phyloP scores from a whole-genome alignment of 2,329 filamentous ascomycete species.

The Penicillium olsonii region DNA sequence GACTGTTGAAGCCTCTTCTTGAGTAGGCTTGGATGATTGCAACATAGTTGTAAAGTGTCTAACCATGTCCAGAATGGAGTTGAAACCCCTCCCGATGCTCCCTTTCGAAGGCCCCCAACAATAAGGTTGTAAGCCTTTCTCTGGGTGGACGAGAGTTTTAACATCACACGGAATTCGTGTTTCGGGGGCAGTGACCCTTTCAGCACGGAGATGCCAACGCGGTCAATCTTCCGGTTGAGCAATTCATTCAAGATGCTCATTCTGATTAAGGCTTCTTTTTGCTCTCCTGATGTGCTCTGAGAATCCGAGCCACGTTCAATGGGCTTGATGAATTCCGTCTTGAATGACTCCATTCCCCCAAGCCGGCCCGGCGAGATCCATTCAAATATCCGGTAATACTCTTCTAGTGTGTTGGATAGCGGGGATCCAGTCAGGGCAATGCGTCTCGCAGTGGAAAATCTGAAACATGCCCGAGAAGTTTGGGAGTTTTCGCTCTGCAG shows the following conservation, averaged over 20 bases:
- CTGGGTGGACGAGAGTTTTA: slow-evolving; percentile 70
- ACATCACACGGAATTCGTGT: slow-evolving; percentile 75
- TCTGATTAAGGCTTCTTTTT: too few relatives aligned
- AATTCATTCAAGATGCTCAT: slow-evolving; percentile 67
- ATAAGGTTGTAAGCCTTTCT: slow-evolving; percentile 61
- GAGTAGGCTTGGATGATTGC: slow-evolving; percentile 61
- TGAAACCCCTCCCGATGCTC: slow-evolving; percentile 33
- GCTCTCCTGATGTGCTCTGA: slow-evolving; percentile 61
- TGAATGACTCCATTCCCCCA: slow-evolving; percentile 69
- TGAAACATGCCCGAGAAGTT: slow-evolving; percentile 55
- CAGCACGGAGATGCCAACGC: slow-evolving; percentile 69
- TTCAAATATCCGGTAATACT: slow-evolving; percentile 85
- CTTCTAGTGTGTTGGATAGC: slow-evolving; percentile 77
- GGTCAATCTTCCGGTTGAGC: slow-evolving; percentile 75
- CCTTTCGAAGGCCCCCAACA: slow-evolving; percentile 42
- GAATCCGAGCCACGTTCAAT: slow-evolving; percentile 71
- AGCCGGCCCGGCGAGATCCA: slow-evolving; percentile 83
- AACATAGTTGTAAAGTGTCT: slow-evolving; percentile 54
- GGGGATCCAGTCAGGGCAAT: slow-evolving; percentile 88
- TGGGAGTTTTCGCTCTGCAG: slow-evolving; percentile 67
- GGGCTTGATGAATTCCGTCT: slow-evolving; percentile 66
- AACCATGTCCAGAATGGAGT: slow-evolving; percentile 59
- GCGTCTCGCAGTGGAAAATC: slow-evolving; percentile 67
- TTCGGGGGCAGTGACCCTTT: slow-evolving; percentile 70
- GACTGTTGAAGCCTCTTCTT: slow-evolving; percentile 52